Conservation (phyloP, 1,284 basidiomycete genomes). For the Sporisorium sorghi region DNA sequence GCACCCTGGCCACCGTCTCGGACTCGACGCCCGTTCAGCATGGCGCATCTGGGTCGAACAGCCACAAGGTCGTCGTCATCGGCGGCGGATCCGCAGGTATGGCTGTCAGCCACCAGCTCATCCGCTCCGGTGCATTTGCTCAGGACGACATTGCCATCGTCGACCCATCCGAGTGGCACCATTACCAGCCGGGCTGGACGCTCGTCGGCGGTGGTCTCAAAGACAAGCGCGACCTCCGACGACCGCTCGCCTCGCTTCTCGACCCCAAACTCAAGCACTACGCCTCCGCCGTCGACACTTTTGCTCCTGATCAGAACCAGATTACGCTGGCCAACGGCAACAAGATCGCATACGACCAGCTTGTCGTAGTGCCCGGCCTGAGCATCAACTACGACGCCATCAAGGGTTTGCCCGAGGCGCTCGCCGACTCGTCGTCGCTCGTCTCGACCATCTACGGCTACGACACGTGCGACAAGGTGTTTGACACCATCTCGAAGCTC, state of each 20-base stretch:
- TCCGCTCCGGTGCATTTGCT: slow-evolving; percentile 69
- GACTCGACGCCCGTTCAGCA: slow-evolving; percentile 31
- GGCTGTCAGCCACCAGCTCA: slow-evolving; percentile 72
- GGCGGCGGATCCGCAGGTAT: slow-evolving; percentile 70
- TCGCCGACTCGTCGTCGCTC: slow-evolving; percentile 80
- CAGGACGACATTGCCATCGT: slow-evolving; percentile 61
- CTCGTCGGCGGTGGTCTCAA: slow-evolving; percentile 87
- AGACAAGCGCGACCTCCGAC: slow-evolving; percentile 77
- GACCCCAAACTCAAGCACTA: slow-evolving; percentile 78
- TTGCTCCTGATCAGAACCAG: slow-evolving; percentile 80
- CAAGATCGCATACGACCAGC: slow-evolving; percentile 82
- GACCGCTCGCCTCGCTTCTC: slow-evolving; percentile 73
- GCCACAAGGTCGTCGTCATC: slow-evolving; percentile 68
- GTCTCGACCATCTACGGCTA: slow-evolving; percentile 89
- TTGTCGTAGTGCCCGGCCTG: slow-evolving; percentile 89
- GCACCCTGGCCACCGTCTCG: slow-evolving; percentile 40
- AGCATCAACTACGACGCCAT: slow-evolving; percentile 82
- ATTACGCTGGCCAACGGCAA: slow-evolving; percentile 78
- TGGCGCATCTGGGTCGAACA: slow-evolving; percentile 43
- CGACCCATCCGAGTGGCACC: slow-evolving; percentile 59
- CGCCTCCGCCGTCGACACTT: slow-evolving; percentile 79
- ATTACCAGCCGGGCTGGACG: slow-evolving; percentile 76
- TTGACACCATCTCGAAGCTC: slow-evolving; percentile 73
- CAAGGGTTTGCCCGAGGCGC: slow-evolving; percentile 81
- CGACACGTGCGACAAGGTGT: slow-evolving; percentile 61